Conservation (phyloP, 148 eudicot genomes). For the Vaccinium vitisidaea region DNA sequence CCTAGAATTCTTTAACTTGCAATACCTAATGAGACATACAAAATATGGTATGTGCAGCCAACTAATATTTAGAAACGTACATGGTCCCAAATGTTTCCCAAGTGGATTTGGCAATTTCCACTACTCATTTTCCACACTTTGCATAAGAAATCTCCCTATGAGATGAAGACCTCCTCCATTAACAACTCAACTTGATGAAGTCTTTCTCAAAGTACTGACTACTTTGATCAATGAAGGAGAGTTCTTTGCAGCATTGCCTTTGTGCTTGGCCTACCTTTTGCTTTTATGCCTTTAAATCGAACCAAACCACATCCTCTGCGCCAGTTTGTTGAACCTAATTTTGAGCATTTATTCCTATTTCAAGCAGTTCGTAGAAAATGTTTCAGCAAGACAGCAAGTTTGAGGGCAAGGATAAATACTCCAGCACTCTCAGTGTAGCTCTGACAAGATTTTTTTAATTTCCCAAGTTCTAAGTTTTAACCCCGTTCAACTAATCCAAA, state of each 20-base stretch:
- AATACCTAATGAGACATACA: not conserved
- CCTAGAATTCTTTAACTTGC: not conserved
- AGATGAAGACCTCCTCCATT: not conserved
- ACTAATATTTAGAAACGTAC: not conserved
- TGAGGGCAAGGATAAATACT: not conserved
- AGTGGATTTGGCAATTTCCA: not conserved
- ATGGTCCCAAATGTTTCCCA: not conserved
- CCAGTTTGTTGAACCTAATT: not conserved
- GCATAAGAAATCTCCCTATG: not conserved
- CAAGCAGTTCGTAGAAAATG: not conserved
- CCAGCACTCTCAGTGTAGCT: not conserved
- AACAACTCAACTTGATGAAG: not conserved
- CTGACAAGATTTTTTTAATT: not conserved
- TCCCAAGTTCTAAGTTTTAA: not conserved
- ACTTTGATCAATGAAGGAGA: not conserved
- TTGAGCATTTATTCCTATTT: constrained; percentile 1
- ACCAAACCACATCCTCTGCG: not conserved
- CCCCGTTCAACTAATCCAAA: not conserved
- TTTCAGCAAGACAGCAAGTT: not conserved
- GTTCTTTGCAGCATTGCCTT: not conserved
- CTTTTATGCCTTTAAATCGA: not conserved
- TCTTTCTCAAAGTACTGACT: not conserved
- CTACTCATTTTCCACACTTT: not conserved
- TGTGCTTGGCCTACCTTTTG: not conserved
- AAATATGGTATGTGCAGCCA: not conserved